Evolutionary conservation across 345 rosid species (phyloP), one percentile per base, ranked within the genome.

Genomic region (Bruguiera gymnorhiza): DNA sequence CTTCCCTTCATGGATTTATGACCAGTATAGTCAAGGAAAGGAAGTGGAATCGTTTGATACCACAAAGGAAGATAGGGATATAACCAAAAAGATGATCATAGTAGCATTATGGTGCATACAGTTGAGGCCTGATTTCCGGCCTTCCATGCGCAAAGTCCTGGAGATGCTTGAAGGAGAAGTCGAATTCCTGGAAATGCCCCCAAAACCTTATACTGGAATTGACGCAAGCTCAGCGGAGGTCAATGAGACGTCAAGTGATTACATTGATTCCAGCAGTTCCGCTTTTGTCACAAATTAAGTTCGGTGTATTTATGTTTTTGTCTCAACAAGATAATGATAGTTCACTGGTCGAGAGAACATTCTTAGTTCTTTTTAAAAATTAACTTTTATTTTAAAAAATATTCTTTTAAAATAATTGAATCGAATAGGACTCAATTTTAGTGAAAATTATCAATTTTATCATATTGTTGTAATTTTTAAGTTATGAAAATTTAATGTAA

Each of bases 101-200:
- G 30, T 9, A 8, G 60, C 60, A 21, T 55, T 55, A 55, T 55
- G 60, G 60, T 55, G 60, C 7, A 55, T 55, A 23, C 60, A 55
- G 30, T 23, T 55, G 15, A 55, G 60, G 29, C 60, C 60, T 21
- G 6, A 55, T 24, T 23, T 27, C 16, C 60, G 60, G 13, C 60
- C 60, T 55, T 55, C 60, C 18, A 55, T 55, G 60, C 24, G 24
- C 60, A 55, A 24, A 9, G 60, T 55, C 16, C 29, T 55, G 29
- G 60, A 24, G 30, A 55, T 55, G 60, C 60, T 55, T 24, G 60
- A 55, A 55, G 60, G 60, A 55, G 30, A 55, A 55, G 60, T 27
- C 6, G 30, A 55, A 55, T 9, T 26, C 60, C 60, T 55, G 18
- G 29, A 24, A 24, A 23, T 55, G 18, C 60, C 60, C 29, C 60